phyloP scores from a whole-genome alignment of 2,329 filamentous ascomycete species.

The Elsinoe australis region DNA sequence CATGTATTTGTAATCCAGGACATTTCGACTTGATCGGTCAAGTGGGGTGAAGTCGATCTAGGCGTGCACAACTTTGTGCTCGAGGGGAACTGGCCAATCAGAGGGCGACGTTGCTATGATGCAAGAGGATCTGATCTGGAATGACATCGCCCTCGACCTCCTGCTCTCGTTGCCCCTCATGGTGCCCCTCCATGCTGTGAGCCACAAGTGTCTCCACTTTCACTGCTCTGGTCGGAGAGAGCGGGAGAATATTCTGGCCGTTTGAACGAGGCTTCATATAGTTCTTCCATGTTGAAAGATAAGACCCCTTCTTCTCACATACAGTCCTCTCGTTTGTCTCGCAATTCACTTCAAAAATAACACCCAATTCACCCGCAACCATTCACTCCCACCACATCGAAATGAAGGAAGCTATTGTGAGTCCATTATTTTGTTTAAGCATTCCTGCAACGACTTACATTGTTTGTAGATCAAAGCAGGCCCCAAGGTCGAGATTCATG shows the following conservation, averaged over 20 bases:
- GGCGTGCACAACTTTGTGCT: conserved; percentile 8
- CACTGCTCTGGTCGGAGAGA: background rate
- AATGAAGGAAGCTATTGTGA: conserved; percentile 27
- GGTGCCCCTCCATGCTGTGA: background rate
- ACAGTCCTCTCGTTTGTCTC: too few species aligned
- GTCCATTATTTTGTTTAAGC: background rate
- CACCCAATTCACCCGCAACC: too few species aligned
- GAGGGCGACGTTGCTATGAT: too few species aligned
- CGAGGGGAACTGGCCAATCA: background rate
- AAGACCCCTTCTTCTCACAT: too few species aligned
- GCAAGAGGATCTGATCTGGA: background rate
- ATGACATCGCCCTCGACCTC: conserved; percentile 1
- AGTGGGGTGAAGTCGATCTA: too few species aligned
- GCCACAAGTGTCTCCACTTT: background rate
- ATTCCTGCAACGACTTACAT: conserved; percentile 15
- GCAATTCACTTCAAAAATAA: too few species aligned
- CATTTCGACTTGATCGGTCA: too few species aligned
- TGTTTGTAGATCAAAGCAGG: conserved; percentile 24
- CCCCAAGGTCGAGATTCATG: conserved; percentile 24
- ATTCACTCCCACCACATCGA: too few species aligned
- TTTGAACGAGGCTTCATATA: background rate
- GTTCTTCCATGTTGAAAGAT: too few species aligned
- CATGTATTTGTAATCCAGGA: conserved; percentile 8
- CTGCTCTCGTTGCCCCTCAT: background rate
- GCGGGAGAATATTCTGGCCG: conserved; percentile 6